Evolutionary conservation across 2,329 filamentous ascomycete species (phyloP).

Genomic region (Lecanoromycetidae sp.): DNA sequence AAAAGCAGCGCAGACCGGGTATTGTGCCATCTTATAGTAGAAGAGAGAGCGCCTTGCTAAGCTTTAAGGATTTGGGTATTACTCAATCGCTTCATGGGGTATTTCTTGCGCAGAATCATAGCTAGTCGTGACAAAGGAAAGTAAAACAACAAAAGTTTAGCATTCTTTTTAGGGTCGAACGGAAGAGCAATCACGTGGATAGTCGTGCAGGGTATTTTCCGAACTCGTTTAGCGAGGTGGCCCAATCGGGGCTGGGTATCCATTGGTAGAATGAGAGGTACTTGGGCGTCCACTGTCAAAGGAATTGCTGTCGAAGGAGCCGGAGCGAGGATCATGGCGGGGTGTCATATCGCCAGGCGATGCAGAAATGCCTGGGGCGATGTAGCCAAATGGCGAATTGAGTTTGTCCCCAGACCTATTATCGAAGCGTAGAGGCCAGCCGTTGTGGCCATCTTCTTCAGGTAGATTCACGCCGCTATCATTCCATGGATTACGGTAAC

Average conservation of each 20-base stretch:
- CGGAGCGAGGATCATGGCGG: slow-evolving; percentile 69
- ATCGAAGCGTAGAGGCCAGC: slow-evolving; percentile 39
- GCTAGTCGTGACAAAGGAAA: slow-evolving; percentile 7
- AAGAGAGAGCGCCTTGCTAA: slow-evolving; percentile 10
- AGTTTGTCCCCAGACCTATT: slow-evolving; percentile 55
- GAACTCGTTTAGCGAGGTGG: slow-evolving; percentile 60
- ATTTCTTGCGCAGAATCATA: slow-evolving; percentile 8
- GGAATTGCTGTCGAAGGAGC: slow-evolving; percentile 83
- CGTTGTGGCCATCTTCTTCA: slow-evolving; percentile 66
- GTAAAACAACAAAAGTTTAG: neutral
- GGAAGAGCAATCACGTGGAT: slow-evolving; percentile 1
- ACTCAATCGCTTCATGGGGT: slow-evolving; percentile 12
- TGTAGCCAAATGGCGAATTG: slow-evolving; percentile 51
- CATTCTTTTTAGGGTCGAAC: neutral
- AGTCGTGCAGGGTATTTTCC: neutral
- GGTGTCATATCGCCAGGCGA: slow-evolving; percentile 66
- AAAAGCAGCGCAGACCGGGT: too few relatives aligned
- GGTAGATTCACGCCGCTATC: slow-evolving; percentile 90
- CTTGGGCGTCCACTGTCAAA: slow-evolving; percentile 85
- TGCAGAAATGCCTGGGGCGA: slow-evolving; percentile 20
- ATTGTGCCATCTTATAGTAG: slow-evolving; percentile 7
- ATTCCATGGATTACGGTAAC: slow-evolving; percentile 95
- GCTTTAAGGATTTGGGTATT: neutral
- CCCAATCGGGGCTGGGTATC: slow-evolving; percentile 87
- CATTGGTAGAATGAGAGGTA: slow-evolving; percentile 93